These are phyloP conservation scores for Lolium multiflorum DNA, from an alignment of 176 grass and related monocot species.

Conservation along the genomic window DNA sequence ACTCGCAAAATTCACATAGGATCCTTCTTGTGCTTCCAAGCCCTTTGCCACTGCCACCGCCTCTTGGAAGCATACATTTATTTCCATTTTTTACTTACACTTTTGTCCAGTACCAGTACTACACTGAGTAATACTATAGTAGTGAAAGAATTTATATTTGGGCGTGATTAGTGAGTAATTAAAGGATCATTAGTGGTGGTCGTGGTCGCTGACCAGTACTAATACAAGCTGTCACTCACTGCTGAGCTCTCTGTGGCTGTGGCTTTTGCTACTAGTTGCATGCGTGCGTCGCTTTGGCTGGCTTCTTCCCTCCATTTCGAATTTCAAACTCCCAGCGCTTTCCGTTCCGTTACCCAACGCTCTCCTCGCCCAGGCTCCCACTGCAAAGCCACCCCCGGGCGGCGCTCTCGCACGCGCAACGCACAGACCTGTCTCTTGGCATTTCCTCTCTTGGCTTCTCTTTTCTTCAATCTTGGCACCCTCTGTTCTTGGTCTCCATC, in stretches of 20 bases:
- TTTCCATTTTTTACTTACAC: neutral
- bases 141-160: too few relatives aligned
- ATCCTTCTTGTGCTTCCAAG: slow-evolving; percentile 40
- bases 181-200: too few relatives aligned
- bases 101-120: slow-evolving; percentile 8
- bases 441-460: neutral
- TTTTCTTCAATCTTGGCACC: neutral
- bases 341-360: slow-evolving; percentile 38
- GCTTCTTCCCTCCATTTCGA: slow-evolving; percentile 66
- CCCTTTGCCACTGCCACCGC: too few relatives aligned
- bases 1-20: slow-evolving; percentile 32
- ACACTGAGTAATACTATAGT: too few relatives aligned
- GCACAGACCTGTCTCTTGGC: neutral
- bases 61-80: slow-evolving; percentile 10
- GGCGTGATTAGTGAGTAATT: too few relatives aligned
- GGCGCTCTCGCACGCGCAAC: slow-evolving; percentile 35
- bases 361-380: neutral
- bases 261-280: slow-evolving; percentile 47
- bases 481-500: neutral
- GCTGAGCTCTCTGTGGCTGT: too few relatives aligned
- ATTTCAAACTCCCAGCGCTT: slow-evolving; percentile 75
- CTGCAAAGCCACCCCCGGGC: slow-evolving; percentile 42
- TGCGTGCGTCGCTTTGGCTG: slow-evolving; percentile 6
- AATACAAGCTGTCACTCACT: too few relatives aligned
- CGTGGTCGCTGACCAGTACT: too few relatives aligned